A percentile compares a stretch with the other conserved stretches of the same genome.
These are phyloP conservation scores for Camellia lanceoleosa DNA, from an alignment of 148 eudicot genomes.

Conservation along the genomic window DNA sequence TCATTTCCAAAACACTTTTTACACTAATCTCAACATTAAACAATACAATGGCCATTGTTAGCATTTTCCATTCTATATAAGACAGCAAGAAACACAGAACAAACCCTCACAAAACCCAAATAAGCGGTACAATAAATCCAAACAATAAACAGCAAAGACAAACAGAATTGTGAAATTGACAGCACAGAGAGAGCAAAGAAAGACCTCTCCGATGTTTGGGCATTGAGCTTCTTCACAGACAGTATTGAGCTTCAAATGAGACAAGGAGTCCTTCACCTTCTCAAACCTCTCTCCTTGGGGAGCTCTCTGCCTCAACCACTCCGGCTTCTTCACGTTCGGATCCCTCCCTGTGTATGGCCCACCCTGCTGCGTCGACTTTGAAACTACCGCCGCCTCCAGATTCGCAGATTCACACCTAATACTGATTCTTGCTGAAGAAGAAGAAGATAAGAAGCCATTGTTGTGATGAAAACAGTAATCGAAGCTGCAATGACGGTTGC, in stretches of 20 bases:
- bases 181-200: neutral
- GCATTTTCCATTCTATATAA: too few species aligned
- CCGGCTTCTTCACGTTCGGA: constrained; percentile 79
- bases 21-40: too few species aligned
- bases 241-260: constrained; percentile 70
- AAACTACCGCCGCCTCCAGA: neutral
- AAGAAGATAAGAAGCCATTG: too few species aligned
- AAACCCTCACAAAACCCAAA: neutral
- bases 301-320: constrained; percentile 84
- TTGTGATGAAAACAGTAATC: neutral
- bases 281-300: constrained; percentile 75
- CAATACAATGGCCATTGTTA: too few species aligned
- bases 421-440: neutral
- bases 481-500: neutral
- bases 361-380: constrained; percentile 23
- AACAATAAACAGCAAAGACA: neutral
- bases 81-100: too few species aligned
- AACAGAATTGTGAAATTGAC: too few species aligned
- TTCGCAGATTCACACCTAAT: neutral
- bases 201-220: constrained; percentile 81
- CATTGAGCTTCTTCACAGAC: constrained; percentile 96
- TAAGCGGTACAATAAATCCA: too few species aligned
- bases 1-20: too few species aligned
- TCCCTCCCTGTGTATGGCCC: constrained; percentile 80
- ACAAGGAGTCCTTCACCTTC: constrained; percentile 69